Base-by-base conservation (phyloP, 495 filamentous ascomycete species). In the Penicillium subrubescens region DNA sequence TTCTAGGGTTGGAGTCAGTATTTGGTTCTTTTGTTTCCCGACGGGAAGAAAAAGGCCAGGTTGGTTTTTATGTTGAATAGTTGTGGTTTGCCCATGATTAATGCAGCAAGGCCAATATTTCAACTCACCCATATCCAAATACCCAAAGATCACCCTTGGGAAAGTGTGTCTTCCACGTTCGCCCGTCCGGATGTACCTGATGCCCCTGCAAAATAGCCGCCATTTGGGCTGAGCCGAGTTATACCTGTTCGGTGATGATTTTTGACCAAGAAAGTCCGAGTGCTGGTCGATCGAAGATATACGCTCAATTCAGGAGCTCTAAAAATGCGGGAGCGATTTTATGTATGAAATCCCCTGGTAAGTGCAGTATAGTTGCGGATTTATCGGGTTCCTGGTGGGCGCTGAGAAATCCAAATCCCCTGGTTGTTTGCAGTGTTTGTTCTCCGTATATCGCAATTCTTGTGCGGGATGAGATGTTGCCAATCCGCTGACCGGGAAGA, bases 51-150 rank as follows among this genome's bases (percentile, higher is more conserved):
- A 27, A 14, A 43, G 35, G 25, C 12, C 56, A n/a, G 39, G 11
- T 48, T 48, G 10, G 2, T 46, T 23, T 19, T 15, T 0, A 23
- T 23, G 33, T 15, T 19, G 5, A 1, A 44, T 21, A 15, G 37
- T 43, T 1, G 27, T 27, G 31, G 31, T 33, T 0, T n/a, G 2
- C 14, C 14, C 8, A n/a, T 15, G 8, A 1, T 43, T 39, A 5
- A 55, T 33, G 0, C 17, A 33, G 17, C 11, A 15, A 19, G 11
- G 19, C 37, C 12, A 29, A 58, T 34, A 25, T 41, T 0, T 57
- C n/a, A 43, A 81, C 84, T 76, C 76, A 96, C 92, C 93, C 93
- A 71, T 97, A 97, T 37, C 93, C 93, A 78, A 94, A 96, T 52
- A 97, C 79, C 93, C 93, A 97, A 67, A 94, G 90, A 68, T 92